phyloP scores from a whole-genome alignment of 129 eudicot species.

The Centella asiatica region DNA sequence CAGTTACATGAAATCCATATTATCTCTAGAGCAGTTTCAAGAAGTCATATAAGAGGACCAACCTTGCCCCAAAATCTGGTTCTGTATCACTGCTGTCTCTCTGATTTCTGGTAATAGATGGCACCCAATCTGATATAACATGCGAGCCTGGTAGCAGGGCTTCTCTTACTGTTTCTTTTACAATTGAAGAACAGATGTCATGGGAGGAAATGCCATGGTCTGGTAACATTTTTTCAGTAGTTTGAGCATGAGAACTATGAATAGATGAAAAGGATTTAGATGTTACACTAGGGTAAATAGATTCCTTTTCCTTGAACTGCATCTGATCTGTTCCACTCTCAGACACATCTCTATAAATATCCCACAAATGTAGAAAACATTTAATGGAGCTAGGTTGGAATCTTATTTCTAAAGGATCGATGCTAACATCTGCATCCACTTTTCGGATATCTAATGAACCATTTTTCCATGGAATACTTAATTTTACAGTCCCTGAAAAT shows the following conservation, averaged over 20 bases:
- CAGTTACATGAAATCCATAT: too few species aligned
- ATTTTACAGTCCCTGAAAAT: slow-evolving; percentile 68
- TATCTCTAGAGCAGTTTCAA: slow-evolving; percentile 3
- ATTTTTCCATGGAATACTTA: slow-evolving; percentile 90
- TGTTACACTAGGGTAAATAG: slow-evolving; percentile 31
- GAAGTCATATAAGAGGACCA: slow-evolving; percentile 10
- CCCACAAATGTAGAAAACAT: slow-evolving; percentile 40
- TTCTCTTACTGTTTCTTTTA: slow-evolving; percentile 33
- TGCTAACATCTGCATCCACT: slow-evolving; percentile 71
- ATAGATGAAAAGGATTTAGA: slow-evolving; percentile 30
- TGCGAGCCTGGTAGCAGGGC: slow-evolving; percentile 65
- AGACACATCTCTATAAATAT: slow-evolving; percentile 35
- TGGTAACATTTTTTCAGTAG: slow-evolving; percentile 23
- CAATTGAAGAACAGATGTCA: slow-evolving; percentile 24
- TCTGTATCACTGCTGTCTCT: slow-evolving; percentile 38
- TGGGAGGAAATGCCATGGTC: slow-evolving; percentile 19
- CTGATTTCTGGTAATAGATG: slow-evolving; percentile 36
- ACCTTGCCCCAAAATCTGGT: slow-evolving; percentile 90
- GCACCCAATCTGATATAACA: slow-evolving; percentile 88
- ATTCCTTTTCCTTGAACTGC: slow-evolving; percentile 23
- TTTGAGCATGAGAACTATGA: slow-evolving; percentile 21
- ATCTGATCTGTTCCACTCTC: slow-evolving; percentile 20
- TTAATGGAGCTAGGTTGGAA: slow-evolving; percentile 63
- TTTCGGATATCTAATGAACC: slow-evolving; percentile 81
- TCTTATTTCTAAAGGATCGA: slow-evolving; percentile 68